Percentiles rank a stretch among this genome's conserved stretches.
phyloP scores from a whole-genome alignment of 345 rosid genomes.

The Tarenaya hassleriana region DNA sequence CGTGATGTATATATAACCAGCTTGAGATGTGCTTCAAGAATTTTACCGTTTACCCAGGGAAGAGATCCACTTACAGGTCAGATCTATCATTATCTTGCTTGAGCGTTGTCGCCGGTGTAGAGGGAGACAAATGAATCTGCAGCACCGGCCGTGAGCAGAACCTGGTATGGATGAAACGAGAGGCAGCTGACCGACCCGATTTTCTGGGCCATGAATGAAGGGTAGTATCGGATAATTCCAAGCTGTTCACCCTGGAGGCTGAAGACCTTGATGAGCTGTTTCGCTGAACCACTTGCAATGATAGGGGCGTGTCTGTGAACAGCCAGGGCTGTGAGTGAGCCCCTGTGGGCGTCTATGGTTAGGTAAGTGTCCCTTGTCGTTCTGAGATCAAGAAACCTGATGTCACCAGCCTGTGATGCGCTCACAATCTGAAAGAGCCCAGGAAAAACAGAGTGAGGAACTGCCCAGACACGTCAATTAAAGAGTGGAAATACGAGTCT shows the following conservation, averaged over 20 bases:
- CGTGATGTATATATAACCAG: too few species aligned
- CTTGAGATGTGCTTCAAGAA: too few species aligned
- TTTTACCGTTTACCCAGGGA: too few species aligned
- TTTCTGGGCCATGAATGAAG: slow-evolving; percentile 88
- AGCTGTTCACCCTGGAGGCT: slow-evolving; percentile 65
- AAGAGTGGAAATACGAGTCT: too few species aligned
- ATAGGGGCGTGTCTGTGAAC: slow-evolving; percentile 88
- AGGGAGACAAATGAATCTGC: slow-evolving; percentile 70
- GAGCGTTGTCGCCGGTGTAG: slow-evolving; percentile 44
- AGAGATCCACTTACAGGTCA: too few species aligned
- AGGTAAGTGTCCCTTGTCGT: slow-evolving; percentile 42
- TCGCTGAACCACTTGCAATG: slow-evolving; percentile 87
- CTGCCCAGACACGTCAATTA: too few species aligned
- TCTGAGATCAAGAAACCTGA: slow-evolving; percentile 74
- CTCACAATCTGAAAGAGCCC: slow-evolving; percentile 59
- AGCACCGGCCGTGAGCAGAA: slow-evolving; percentile 80
- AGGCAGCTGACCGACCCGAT: slow-evolving; percentile 91
- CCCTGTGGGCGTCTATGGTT: slow-evolving; percentile 72
- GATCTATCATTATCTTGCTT: slow-evolving; percentile 33
- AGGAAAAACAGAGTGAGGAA: slow-evolving; percentile 12
- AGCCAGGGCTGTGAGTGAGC: slow-evolving; percentile 80
- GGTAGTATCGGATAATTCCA: slow-evolving; percentile 65
- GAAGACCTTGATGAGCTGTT: slow-evolving; percentile 75
- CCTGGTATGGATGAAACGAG: slow-evolving; percentile 81
- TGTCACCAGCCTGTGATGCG: slow-evolving; percentile 90